Conservation (phyloP, 2,329 filamentous ascomycete species). For the Diaporthe citriasiana region DNA sequence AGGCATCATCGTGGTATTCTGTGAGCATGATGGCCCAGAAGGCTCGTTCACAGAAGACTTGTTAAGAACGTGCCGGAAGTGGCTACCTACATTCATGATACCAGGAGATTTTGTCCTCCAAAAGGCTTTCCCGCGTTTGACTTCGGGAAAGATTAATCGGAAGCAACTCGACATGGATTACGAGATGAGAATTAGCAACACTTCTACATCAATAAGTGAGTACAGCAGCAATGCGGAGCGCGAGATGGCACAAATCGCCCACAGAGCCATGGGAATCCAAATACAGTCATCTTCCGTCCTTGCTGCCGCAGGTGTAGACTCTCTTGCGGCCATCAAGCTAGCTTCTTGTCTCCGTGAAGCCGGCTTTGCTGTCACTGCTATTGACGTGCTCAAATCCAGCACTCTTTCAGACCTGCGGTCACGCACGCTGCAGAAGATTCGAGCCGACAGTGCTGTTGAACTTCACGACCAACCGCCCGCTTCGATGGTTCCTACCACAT, state of each 20-base stretch:
- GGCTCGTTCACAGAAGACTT: constrained; percentile 62
- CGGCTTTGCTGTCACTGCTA: constrained; percentile 69
- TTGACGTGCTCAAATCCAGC: constrained; percentile 72
- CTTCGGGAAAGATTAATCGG: constrained; percentile 88
- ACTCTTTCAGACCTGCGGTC: constrained; percentile 52
- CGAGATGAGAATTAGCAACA: constrained; percentile 33
- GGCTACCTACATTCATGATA: constrained; percentile 88
- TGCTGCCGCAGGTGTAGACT: constrained; percentile 56
- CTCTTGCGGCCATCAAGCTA: constrained; percentile 62
- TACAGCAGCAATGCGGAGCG: constrained; percentile 51
- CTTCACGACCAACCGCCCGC: neutral
- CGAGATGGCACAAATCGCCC: constrained; percentile 52
- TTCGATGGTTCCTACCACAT: neutral
- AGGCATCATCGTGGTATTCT: constrained; percentile 81
- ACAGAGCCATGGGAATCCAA: constrained; percentile 47
- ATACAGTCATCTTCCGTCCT: constrained; percentile 51
- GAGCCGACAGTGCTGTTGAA: neutral
- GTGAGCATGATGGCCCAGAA: constrained; percentile 63
- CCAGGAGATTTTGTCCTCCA: constrained; percentile 79
- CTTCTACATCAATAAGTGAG: constrained; percentile 22
- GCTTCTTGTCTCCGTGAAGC: constrained; percentile 73
- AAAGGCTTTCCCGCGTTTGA: constrained; percentile 76
- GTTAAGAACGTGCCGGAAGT: constrained; percentile 71
- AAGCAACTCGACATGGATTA: constrained; percentile 73
- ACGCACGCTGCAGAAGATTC: constrained; percentile 35